These are phyloP conservation scores for Phialemonium atrogriseum DNA, from an alignment of 2,329 filamentous ascomycete genomes.

Conservation along the genomic window DNA sequence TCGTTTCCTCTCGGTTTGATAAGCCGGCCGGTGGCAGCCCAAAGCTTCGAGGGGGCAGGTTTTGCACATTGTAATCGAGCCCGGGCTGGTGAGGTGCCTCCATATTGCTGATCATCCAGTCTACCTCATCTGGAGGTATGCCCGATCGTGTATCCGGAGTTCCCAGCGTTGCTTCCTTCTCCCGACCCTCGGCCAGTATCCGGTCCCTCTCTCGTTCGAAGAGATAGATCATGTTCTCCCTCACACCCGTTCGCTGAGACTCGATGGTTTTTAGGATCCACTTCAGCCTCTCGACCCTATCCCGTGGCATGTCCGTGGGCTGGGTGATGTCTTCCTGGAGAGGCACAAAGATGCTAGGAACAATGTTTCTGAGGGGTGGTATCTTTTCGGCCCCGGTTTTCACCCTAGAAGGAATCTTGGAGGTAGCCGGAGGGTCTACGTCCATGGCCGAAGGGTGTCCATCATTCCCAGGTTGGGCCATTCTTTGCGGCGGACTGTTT, in stretches of 20 bases:
- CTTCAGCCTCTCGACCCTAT: conserved; percentile 19
- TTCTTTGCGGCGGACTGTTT: too few species aligned
- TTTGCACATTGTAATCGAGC: too few species aligned
- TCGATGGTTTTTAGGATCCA: conserved; percentile 21
- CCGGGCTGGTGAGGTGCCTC: too few species aligned
- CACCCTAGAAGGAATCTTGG: too few species aligned
- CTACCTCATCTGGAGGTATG: conserved; percentile 14
- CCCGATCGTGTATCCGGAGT: conserved; percentile 1
- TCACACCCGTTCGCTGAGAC: conserved; percentile 18
- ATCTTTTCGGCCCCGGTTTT: too few species aligned
- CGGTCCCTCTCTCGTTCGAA: conserved; percentile 24
- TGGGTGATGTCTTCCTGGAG: conserved; percentile 21
- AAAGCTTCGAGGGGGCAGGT: too few species aligned
- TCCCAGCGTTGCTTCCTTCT: conserved; percentile 3
- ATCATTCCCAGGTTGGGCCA: too few species aligned
- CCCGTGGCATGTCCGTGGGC: conserved; percentile 14
- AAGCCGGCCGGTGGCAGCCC: too few species aligned
- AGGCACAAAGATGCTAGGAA: conserved; percentile 25
- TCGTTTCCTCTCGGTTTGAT: too few species aligned
- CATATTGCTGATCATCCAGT: conserved; percentile 19
- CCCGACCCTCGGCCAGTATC: conserved; percentile 15
- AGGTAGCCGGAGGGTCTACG: too few species aligned
- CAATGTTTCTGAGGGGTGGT: conserved; percentile 17
- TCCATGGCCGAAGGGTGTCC: too few species aligned
- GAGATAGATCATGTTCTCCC: conserved; percentile 22